Evolutionary conservation across 371 early-diverging fungal genomes (phyloP).

Genomic region (Funneliformis caledonium): DNA sequence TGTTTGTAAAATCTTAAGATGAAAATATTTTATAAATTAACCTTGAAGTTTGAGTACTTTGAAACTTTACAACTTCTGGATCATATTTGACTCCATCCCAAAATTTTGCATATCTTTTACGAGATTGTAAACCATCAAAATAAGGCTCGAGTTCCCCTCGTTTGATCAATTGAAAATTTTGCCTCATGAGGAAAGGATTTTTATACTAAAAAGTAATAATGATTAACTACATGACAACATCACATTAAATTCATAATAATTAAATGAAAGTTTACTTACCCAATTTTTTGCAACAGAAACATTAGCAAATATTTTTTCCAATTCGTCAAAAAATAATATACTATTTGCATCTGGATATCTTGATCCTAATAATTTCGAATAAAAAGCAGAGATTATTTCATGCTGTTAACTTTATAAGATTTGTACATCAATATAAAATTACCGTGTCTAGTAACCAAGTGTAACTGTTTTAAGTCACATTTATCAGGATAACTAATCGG

Average conservation of each 20-base stretch:
- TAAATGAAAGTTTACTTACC: not conserved
- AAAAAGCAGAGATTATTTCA: not conserved
- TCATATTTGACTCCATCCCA: constrained; percentile 10
- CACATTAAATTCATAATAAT: not conserved
- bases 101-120: too few species aligned
- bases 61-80: constrained; percentile 23
- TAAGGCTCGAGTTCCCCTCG: constrained; percentile 27
- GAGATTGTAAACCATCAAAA: constrained; percentile 19
- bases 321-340: too few species aligned
- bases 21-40: too few species aligned
- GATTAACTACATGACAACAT: too few species aligned
- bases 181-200: not conserved
- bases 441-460: too few species aligned
- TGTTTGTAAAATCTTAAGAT: not conserved
- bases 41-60: constrained; percentile 32
- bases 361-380: too few species aligned
- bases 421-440: not conserved
- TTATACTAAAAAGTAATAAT: not conserved
- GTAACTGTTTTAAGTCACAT: constrained; percentile 20
- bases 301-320: too few species aligned
- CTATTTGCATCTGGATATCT: too few species aligned
- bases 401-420: too few species aligned
- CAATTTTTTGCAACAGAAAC: not conserved
- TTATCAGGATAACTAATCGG: too few species aligned
- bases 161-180: not conserved